These are phyloP conservation scores for Puya raimondii DNA, from an alignment of 176 grass and related monocot species.

Conservation along the genomic window DNA sequence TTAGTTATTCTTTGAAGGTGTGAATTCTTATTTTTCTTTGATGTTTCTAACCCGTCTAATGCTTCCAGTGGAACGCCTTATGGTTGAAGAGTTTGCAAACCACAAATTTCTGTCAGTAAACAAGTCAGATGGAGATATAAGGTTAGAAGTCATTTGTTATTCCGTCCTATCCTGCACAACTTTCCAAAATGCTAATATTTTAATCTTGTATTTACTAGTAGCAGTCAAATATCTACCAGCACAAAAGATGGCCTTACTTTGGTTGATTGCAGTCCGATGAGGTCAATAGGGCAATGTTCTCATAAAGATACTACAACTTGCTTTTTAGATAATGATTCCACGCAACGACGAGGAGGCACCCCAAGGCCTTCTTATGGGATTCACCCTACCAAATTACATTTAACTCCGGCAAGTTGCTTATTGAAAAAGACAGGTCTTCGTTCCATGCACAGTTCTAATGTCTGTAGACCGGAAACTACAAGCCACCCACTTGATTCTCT, in stretches of 20 bases:
- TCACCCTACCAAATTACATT: conserved; percentile 32
- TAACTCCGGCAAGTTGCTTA: conserved; percentile 39
- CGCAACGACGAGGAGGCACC: no score
- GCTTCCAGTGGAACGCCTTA: conserved; percentile 85
- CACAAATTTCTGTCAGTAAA: conserved; percentile 81
- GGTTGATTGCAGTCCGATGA: conserved; percentile 38
- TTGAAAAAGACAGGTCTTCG: conserved; percentile 43
- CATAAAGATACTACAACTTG: conserved; percentile 87
- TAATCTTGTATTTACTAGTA: conserved; percentile 24
- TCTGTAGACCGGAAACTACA: conserved; percentile 2
- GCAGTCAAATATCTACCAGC: conserved; percentile 35
- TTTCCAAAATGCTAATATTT: conserved; percentile 4
- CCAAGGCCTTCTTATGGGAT: conserved; percentile 28
- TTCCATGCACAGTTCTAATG: conserved; percentile 47
- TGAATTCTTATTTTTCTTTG: neutral
- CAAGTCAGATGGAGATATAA: conserved; percentile 30
- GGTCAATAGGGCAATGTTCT: conserved; percentile 48
- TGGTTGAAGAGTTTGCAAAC: conserved; percentile 89
- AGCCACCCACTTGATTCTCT: conserved; percentile 24
- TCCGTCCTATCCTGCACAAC: neutral
- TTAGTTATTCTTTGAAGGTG: no score
- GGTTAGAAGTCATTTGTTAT: conserved; percentile 34
- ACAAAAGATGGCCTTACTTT: conserved; percentile 41
- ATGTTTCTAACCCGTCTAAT: conserved; percentile 23
- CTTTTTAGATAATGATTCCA: conserved; percentile 57